Conservation (phyloP, 805 yeast genomes). For the Wickerhamomyces mucosus region DNA sequence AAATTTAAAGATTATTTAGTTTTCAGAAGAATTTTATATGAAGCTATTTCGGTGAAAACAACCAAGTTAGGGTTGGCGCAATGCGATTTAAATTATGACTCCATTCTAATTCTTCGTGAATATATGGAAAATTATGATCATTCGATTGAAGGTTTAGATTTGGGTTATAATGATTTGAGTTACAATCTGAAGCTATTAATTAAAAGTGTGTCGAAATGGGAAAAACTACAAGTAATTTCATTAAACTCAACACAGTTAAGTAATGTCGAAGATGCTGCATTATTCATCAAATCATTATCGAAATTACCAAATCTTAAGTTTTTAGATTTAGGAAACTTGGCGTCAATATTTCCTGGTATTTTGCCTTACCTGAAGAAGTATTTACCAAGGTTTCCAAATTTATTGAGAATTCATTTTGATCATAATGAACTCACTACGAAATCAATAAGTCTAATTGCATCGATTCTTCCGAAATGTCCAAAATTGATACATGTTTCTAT, state of each 20-base stretch:
- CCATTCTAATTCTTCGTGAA: slow-evolving; percentile 42
- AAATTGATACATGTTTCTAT: slow-evolving; percentile 61
- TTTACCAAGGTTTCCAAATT: slow-evolving; percentile 57
- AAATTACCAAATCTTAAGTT: slow-evolving; percentile 52
- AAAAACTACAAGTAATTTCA: slow-evolving; percentile 40
- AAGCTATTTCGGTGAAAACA: slow-evolving; percentile 46
- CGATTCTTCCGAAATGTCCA: slow-evolving; percentile 59
- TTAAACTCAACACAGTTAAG: slow-evolving; percentile 53
- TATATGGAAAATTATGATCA: slow-evolving; percentile 43
- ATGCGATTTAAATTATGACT: slow-evolving; percentile 53
- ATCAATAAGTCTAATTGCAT: slow-evolving; percentile 51
- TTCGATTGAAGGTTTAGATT: slow-evolving; percentile 58
- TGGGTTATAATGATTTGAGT: slow-evolving; percentile 70
- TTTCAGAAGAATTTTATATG: slow-evolving; percentile 45
- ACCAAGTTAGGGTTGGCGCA: slow-evolving; percentile 69
- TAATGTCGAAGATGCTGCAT: slow-evolving; percentile 40
- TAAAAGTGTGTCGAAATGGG: slow-evolving; percentile 10
- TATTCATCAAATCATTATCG: slow-evolving; percentile 40
- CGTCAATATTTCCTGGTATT: slow-evolving; percentile 54
- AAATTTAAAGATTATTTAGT: slow-evolving; percentile 41
- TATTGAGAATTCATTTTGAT: slow-evolving; percentile 66
- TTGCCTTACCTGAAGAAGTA: slow-evolving; percentile 48
- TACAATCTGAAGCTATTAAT: slow-evolving; percentile 20
- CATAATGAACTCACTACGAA: slow-evolving; percentile 48
- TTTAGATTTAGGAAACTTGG: slow-evolving; percentile 67